Evolutionary conservation across 345 rosid genomes (phyloP).

Genomic region (Stellera chamaejasme): DNA sequence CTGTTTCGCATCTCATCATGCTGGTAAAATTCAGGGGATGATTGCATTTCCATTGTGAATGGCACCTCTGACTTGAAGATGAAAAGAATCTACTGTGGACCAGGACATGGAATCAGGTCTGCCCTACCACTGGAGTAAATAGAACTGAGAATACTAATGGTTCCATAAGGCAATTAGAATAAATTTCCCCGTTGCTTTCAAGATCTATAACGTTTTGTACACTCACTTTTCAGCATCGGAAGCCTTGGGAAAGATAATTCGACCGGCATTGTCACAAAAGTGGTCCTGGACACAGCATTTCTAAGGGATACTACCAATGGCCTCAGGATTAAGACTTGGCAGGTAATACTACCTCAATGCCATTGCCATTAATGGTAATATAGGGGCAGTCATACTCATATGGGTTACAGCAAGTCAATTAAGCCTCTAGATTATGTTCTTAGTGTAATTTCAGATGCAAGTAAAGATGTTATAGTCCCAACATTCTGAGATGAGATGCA

Average conservation of each 20-base stretch:
- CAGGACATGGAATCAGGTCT: constrained; percentile 97
- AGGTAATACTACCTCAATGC: constrained; percentile 35
- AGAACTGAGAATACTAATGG: constrained; percentile 1
- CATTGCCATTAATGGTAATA: not conserved
- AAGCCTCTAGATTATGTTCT: too few relatives aligned
- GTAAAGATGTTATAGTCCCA: not conserved
- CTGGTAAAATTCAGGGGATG: constrained; percentile 61
- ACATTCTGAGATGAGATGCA: constrained; percentile 3
- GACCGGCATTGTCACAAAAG: constrained; percentile 61
- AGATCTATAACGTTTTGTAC: not conserved
- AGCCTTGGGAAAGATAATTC: constrained; percentile 91
- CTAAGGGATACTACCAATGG: constrained; percentile 78
- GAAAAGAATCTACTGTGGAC: constrained; percentile 86
- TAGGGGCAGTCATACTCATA: not conserved
- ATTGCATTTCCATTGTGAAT: constrained; percentile 83
- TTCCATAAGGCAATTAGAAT: constrained; percentile 1
- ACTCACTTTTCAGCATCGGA: constrained; percentile 49
- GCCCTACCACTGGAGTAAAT: not conserved
- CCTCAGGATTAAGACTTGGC: constrained; percentile 96
- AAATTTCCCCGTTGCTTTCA: not conserved
- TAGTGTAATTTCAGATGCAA: not conserved
- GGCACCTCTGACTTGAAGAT: constrained; percentile 74
- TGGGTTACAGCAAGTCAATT: too few relatives aligned
- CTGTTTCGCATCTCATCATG: constrained; percentile 5
- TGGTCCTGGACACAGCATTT: constrained; percentile 80